Base-by-base conservation (phyloP, 1,284 basidiomycete species). In the Ceratobasidium sp. region DNA sequence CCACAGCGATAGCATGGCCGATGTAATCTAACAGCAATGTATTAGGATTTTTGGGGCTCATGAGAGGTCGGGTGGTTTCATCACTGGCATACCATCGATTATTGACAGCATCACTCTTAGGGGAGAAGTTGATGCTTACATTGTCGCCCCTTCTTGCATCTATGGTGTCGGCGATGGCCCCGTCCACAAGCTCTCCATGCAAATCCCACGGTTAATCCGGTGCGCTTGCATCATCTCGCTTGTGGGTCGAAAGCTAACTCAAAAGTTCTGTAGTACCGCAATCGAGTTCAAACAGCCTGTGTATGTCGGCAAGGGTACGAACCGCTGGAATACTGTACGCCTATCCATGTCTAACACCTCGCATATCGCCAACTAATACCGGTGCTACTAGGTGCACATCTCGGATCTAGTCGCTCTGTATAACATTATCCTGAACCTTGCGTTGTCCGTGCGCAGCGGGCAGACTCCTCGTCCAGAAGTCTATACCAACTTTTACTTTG, bases 61-160 rank as follows among this genome's bases (percentile, higher is more conserved):
- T 71, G 79, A 81, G 27, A 80, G 73, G 73, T 75, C 55, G n/a
- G 33, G n/a, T 48, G n/a, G 33, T n/a, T 50, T 10, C n/a, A 46
- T 48, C 8, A n/a, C 52, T 35, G 33, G 10, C n/a, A 27, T 38
- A 57, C 14, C 35, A 30, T 12, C 30, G 3, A n/a, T 10, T 57
- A 71, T 30, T 71, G 2, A 46, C 20, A 55, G 16, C 16, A 33
- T 12, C 1, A 20, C 48, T n/a, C 30, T 7, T 23, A 75, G 79
- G 27, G 83, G 82, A 14, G 78, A 81, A 55, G 81, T 83, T 77
- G 83, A 83, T 64, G 81, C 82, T 2, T 86, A 85, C 80, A 84
- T 86, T 65, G 79, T 86, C 52, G 80, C 85, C 3, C 85, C 85
- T 1, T 83, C 83, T 6, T 85, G 84, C 16, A 85, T 86, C 79